phyloP scores from a whole-genome alignment of 345 rosid species.

The Melaleuca alternifolia region DNA sequence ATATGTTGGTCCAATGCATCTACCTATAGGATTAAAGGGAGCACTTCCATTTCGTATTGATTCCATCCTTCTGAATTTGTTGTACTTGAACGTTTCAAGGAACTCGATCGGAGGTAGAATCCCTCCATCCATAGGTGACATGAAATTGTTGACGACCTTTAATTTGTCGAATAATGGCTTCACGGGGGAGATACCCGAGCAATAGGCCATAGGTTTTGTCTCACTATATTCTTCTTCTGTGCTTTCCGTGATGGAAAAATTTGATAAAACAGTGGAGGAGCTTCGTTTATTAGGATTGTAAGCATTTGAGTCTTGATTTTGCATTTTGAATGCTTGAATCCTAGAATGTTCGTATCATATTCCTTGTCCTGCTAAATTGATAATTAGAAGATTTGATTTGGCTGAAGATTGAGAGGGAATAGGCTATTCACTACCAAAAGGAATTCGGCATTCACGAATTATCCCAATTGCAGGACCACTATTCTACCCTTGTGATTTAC shows the following conservation, averaged over 20 bases:
- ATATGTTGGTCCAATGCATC: not conserved
- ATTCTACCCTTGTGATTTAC: too few species aligned
- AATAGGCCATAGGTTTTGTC: not conserved
- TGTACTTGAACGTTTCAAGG: not conserved
- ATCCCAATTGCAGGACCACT: too few species aligned
- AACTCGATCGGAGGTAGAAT: not conserved
- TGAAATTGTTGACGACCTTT: not conserved
- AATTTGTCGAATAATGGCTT: not conserved
- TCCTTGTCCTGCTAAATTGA: not conserved
- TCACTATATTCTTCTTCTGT: not conserved
- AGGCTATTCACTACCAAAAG: not conserved
- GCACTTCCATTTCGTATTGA: not conserved
- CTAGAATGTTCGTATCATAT: not conserved
- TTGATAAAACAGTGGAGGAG: not conserved
- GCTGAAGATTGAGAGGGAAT: not conserved
- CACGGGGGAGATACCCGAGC: not conserved
- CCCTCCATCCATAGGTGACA: not conserved
- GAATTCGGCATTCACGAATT: slow-evolving; percentile 23
- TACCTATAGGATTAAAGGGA: not conserved
- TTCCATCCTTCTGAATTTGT: not conserved
- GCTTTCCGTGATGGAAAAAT: not conserved
- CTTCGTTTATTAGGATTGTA: too few species aligned
- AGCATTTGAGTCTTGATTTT: not conserved
- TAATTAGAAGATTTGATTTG: not conserved
- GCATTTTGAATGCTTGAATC: not conserved